phyloP scores from a whole-genome alignment of 169 alveolate species.

The Plasmodium ovale region DNA sequence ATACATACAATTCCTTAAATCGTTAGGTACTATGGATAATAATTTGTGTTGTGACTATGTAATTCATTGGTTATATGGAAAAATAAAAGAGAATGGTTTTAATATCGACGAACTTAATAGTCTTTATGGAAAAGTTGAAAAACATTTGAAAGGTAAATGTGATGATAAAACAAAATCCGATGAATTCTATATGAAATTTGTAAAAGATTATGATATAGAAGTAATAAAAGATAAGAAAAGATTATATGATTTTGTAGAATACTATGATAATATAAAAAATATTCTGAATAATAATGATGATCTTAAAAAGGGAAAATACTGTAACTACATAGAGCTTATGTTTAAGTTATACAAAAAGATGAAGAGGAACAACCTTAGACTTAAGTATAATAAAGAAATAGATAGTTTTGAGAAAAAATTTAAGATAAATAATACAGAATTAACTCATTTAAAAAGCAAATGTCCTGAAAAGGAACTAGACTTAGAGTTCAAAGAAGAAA shows the following conservation, averaged over 20 bases:
- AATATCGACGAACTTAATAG: too few species aligned
- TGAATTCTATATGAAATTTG: neutral
- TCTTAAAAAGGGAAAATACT: neutral
- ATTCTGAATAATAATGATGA: neutral
- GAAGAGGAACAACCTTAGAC: neutral
- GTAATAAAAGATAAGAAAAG: neutral
- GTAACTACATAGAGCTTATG: neutral
- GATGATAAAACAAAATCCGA: neutral
- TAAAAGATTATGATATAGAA: neutral
- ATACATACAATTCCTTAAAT: neutral
- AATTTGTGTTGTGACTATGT: neutral
- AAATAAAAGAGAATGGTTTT: neutral
- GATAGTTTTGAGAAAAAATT: too few species aligned
- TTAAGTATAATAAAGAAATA: neutral
- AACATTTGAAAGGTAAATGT: neutral
- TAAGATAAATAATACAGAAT: too few species aligned
- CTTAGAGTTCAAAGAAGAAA: neutral
- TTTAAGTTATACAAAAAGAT: neutral
- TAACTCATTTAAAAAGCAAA: too few species aligned
- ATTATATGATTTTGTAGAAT: neutral
- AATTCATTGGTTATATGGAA: neutral
- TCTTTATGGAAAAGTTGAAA: neutral
- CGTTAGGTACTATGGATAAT: neutral
- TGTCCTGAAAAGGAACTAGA: neutral
- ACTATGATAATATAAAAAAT: too few species aligned